phyloP scores from a whole-genome alignment of 1,139 yeast species.

The Suhomyces guaymorum region DNA sequence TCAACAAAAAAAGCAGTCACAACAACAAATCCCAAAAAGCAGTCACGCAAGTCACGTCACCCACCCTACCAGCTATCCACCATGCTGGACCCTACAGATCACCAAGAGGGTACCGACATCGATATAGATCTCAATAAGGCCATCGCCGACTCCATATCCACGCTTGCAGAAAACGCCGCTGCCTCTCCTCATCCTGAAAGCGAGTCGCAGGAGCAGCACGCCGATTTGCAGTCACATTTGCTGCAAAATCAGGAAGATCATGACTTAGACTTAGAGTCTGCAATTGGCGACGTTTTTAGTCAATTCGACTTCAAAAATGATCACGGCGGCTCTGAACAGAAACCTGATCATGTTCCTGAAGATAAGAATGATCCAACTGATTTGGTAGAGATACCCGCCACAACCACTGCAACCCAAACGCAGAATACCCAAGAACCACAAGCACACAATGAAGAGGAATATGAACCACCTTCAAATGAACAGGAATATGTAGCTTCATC shows the following conservation, averaged over 20 bases:
- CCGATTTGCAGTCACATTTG: slow-evolving; percentile 6
- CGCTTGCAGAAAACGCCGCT: slow-evolving; percentile 11
- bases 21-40: slow-evolving; percentile 13
- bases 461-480: neutral
- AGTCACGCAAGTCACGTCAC: slow-evolving; percentile 16
- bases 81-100: too few relatives aligned
- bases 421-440: neutral
- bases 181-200: slow-evolving; percentile 2
- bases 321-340: slow-evolving; percentile 2
- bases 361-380: too few relatives aligned
- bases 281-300: slow-evolving; percentile 43
- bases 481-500: neutral
- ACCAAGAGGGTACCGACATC: slow-evolving; percentile 5
- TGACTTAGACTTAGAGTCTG: slow-evolving; percentile 29
- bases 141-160: slow-evolving; percentile 16
- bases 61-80: neutral
- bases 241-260: slow-evolving; percentile 12
- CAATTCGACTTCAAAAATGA: slow-evolving; percentile 24
- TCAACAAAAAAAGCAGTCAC: slow-evolving; percentile 11
- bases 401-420: neutral
- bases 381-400: too few relatives aligned
- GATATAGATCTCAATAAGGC: slow-evolving; percentile 16
- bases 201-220: slow-evolving; percentile 4
- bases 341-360: too few relatives aligned
- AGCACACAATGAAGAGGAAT: too few relatives aligned